Percentiles rank a stretch among this genome's conserved stretches.
Evolutionary conservation across 352 stramenopile genomes (phyloP).

Genomic region (Globisporangium splendens): DNA sequence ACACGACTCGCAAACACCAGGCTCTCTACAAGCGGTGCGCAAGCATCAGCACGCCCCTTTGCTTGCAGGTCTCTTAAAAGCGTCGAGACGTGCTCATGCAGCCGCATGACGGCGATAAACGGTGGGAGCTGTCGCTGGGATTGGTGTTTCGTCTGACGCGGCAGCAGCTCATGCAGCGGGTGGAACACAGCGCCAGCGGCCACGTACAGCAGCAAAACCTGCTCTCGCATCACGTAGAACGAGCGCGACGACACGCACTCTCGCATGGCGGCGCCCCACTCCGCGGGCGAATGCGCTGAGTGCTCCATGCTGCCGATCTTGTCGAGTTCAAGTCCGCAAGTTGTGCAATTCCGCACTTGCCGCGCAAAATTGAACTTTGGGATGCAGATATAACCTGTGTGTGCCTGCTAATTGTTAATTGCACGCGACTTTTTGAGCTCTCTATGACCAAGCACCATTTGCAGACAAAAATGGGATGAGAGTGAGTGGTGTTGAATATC

Average conservation of each 20-base stretch:
- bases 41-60: not conserved
- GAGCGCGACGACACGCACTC: not conserved
- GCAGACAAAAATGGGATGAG: too few relatives aligned
- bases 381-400: too few relatives aligned
- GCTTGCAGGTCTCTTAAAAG: conserved; percentile 1
- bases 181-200: conserved; percentile 10
- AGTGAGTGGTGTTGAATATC: too few relatives aligned
- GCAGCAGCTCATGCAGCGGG: conserved; percentile 15
- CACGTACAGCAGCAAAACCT: conserved; percentile 14
- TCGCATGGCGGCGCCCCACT: conserved; percentile 10
- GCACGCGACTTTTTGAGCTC: too few relatives aligned
- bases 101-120: conserved; percentile 9
- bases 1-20: conserved; percentile 8
- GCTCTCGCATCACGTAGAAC: conserved; percentile 1
- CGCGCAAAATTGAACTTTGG: conserved; percentile 1
- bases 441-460: too few relatives aligned
- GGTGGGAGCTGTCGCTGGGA: not conserved
- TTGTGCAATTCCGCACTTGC: not conserved
- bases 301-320: not conserved
- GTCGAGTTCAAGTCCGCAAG: too few relatives aligned
- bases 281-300: not conserved
- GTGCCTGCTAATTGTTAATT: too few relatives aligned
- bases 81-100: conserved; percentile 7
- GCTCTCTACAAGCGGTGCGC: conserved; percentile 5
- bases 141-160: not conserved